Base-by-base conservation (phyloP, 139 green algal genomes). In the Coelastrella sp. region DNA sequence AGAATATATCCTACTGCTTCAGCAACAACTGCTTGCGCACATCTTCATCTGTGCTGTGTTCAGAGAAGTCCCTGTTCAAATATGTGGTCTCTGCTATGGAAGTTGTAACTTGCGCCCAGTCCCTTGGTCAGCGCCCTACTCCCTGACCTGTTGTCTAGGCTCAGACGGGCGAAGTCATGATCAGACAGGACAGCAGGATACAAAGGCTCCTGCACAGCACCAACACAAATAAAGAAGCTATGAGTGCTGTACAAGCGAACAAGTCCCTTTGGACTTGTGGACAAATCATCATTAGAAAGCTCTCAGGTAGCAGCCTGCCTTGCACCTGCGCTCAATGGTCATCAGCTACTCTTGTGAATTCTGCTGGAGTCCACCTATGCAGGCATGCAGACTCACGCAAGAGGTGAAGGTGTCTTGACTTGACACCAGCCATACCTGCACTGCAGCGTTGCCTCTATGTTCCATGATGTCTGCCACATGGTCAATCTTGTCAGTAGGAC, bases 401-500 rank as follows among this genome's bases (percentile, higher is more conserved):
- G n/a, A n/a, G n/a, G n/a, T n/a, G n/a, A n/a, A n/a, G n/a, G n/a
- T n/a, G n/a, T n/a, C n/a, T n/a, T n/a, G n/a, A n/a, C 11, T 57
- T 57, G 45, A 57, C 45, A 9, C 45, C 45, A 57, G 45, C 45
- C 45, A 3, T 15, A 53, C 50, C 41, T 60, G 34, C 32, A 32
- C 34, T n/a, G 6, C 35, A 9, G 38, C 23, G 23, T 19, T 38
- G 69, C 41, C 62, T 6, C 62, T 45, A 25, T 41, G 62, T n/a
- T 48, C 25, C 30, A 86, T 34, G n/a, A 86, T 69, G 48, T 86
- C 67, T 27, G 66, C 50, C 35, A 86, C 67, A n/a, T 72, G 80
- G 67, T 86, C 80, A 27, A 60, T 45, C 50, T 63, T 79, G 80
- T 86, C 50, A 25, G 23, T 68, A 6, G 80, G 80, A 5, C 3